Evolutionary conservation across 83 land plant genomes (phyloP).

Genomic region (Thuja plicata): DNA sequence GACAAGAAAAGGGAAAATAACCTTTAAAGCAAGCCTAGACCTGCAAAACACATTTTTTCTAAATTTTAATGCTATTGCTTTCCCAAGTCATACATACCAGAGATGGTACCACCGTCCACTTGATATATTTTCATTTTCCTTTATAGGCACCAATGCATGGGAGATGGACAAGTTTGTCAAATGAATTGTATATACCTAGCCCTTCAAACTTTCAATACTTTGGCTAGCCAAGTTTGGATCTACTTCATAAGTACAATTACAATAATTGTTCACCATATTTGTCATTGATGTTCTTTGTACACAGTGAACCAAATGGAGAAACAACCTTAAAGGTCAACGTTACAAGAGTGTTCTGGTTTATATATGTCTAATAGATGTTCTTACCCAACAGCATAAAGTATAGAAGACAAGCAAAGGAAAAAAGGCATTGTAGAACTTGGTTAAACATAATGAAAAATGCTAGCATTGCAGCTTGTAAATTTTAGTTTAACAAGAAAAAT

Average conservation of each 20-base stretch:
- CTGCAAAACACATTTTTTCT: neutral
- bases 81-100: neutral
- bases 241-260: neutral
- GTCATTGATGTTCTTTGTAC: neutral
- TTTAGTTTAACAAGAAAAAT: neutral
- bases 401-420: neutral
- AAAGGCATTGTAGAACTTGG: neutral
- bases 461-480: neutral
- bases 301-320: neutral
- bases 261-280: neutral
- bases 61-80: neutral
- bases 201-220: neutral
- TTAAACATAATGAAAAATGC: neutral
- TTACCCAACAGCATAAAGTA: neutral
- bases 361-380: neutral
- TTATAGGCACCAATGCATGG: neutral
- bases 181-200: neutral
- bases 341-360: neutral
- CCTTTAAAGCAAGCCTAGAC: neutral
- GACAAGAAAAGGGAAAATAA: neutral
- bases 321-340: neutral
- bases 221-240: neutral
- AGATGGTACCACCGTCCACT: neutral
- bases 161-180: neutral
- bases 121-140: neutral